phyloP scores from a whole-genome alignment of 768 basidiomycete genomes.

The Xerocomus spinulosus region DNA sequence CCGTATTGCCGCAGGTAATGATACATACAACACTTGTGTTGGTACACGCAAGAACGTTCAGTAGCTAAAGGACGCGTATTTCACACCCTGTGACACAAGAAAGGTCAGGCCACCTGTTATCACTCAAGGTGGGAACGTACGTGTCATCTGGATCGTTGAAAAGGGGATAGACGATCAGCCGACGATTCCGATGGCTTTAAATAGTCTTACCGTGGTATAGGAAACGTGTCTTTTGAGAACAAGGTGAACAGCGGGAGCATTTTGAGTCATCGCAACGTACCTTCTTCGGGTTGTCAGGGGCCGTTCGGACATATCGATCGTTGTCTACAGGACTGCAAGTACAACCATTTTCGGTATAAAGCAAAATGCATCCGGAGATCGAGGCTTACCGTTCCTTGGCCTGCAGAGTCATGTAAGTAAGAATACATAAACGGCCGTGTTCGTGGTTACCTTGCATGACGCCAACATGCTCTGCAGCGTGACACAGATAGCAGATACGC shows the following conservation, averaged over 20 bases:
- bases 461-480: conserved; percentile 92
- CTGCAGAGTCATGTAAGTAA: conserved; percentile 26
- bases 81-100: conserved; percentile 34
- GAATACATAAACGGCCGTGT: neutral
- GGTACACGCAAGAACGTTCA: conserved; percentile 19
- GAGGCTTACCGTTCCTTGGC: conserved; percentile 58
- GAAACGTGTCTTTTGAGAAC: conserved; percentile 58
- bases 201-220: conserved; percentile 66
- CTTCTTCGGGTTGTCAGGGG: conserved; percentile 86
- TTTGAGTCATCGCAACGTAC: conserved; percentile 34
- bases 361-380: neutral
- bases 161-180: conserved; percentile 15
- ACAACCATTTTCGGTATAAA: conserved; percentile 4
- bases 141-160: conserved; percentile 46
- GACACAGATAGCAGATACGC: conserved; percentile 74
- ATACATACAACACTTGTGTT: conserved; percentile 20
- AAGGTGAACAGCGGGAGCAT: conserved; percentile 7
- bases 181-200: neutral
- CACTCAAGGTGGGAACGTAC: conserved; percentile 36
- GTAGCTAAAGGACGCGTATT: conserved; percentile 3
- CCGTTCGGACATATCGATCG: conserved; percentile 72
- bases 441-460: conserved; percentile 70
- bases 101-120: neutral
- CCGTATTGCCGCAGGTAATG: conserved; percentile 8
- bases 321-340: conserved; percentile 68